Conservation (phyloP, 306 rosid genomes). For the Comarum palustre region DNA sequence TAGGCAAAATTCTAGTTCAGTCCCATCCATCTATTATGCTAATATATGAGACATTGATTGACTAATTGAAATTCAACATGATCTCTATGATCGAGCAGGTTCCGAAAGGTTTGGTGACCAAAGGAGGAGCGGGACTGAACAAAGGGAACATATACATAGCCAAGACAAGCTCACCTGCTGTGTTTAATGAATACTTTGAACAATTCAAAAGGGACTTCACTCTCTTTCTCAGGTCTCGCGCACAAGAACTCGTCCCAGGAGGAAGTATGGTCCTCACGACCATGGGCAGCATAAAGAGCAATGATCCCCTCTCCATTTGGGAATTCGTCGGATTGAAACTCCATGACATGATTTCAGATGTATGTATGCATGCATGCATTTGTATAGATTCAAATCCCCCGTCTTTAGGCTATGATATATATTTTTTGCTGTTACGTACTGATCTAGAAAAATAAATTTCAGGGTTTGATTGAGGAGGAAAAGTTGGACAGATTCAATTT, state of each 20-base stretch:
- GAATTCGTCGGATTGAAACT: slow-evolving; percentile 35
- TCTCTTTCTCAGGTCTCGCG: slow-evolving; percentile 36
- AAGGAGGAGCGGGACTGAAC: slow-evolving; percentile 24
- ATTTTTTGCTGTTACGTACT: background rate
- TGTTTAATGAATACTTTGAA: slow-evolving; percentile 17
- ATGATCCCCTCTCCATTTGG: slow-evolving; percentile 3
- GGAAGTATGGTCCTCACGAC: slow-evolving; percentile 46
- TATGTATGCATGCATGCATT: slow-evolving; percentile 17
- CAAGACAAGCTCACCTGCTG: slow-evolving; percentile 29
- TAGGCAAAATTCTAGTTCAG: background rate
- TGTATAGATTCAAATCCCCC: background rate
- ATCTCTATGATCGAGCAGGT: slow-evolving; percentile 18
- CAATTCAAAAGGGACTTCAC: slow-evolving; percentile 44
- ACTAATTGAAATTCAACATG: background rate
- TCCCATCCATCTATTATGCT: background rate
- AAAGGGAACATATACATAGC: slow-evolving; percentile 29
- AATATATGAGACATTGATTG: background rate
- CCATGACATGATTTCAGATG: slow-evolving; percentile 46
- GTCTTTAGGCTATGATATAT: background rate
- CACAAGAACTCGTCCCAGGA: slow-evolving; percentile 28
- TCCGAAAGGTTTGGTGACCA: slow-evolving; percentile 21
- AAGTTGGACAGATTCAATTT: slow-evolving; percentile 36
- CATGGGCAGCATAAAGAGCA: slow-evolving; percentile 19
- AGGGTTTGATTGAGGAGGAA: slow-evolving; percentile 39
- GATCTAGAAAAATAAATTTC: background rate